These are phyloP conservation scores for Pelargonium australe DNA, from an alignment of 441 rosid genomes.

Conservation along the genomic window DNA sequence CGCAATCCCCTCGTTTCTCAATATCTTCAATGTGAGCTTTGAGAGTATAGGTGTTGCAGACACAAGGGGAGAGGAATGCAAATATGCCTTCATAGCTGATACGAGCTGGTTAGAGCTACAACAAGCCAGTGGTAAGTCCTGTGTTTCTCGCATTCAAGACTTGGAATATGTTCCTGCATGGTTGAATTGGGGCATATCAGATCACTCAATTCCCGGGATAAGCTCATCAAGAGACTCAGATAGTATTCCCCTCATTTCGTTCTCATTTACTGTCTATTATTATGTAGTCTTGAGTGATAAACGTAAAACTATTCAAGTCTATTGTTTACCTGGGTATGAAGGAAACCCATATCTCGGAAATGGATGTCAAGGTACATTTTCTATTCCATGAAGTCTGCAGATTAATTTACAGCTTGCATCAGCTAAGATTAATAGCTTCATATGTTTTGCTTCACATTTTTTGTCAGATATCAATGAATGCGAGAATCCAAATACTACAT, in stretches of 20 bases:
- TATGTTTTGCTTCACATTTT: neutral
- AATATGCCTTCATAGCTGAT: neutral
- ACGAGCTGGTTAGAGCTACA: neutral
- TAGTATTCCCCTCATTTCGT: too few species aligned
- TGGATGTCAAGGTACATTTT: too few species aligned
- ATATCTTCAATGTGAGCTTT: neutral
- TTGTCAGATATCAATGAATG: neutral
- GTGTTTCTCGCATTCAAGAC: neutral
- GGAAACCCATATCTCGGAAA: too few species aligned
- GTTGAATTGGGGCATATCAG: neutral
- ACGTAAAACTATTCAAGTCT: too few species aligned
- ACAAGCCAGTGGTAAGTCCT: neutral
- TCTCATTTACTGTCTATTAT: too few species aligned
- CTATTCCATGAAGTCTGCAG: too few species aligned
- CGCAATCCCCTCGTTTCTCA: neutral
- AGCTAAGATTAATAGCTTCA: neutral
- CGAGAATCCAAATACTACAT: neutral
- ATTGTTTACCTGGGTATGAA: too few species aligned
- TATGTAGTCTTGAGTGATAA: too few species aligned
- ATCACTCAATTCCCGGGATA: neutral
- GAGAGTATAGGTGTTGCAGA: neutral
- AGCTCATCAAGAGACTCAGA: neutral
- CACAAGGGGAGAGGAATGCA: neutral
- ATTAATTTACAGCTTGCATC: neutral
- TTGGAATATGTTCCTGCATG: neutral